These are phyloP conservation scores for Colletotrichum viniferum DNA, from an alignment of 2,329 filamentous ascomycete genomes.

Conservation along the genomic window DNA sequence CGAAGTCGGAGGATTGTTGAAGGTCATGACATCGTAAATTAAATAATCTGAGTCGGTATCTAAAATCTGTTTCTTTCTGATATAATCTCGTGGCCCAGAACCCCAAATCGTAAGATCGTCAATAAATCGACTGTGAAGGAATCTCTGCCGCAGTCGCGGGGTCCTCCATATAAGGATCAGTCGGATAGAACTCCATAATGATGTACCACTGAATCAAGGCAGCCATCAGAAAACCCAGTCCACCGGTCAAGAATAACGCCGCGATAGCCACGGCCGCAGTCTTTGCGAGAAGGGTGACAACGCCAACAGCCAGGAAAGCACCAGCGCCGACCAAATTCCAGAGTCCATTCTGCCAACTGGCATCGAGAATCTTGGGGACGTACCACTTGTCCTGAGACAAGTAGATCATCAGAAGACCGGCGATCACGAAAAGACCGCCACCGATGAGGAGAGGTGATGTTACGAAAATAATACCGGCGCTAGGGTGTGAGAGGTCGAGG, in stretches of 20 bases:
- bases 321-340: constrained; percentile 16
- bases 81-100: background rate
- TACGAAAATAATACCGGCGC: constrained; percentile 6
- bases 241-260: constrained; percentile 1
- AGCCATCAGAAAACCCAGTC: constrained; percentile 4
- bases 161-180: constrained; percentile 3
- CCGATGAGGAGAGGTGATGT: constrained; percentile 12
- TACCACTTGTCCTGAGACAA: constrained; percentile 16
- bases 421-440: constrained; percentile 10
- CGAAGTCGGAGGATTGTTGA: rapidly evolving
- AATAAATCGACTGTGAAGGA: constrained; percentile 15
- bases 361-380: background rate
- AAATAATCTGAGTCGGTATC: constrained; percentile 8
- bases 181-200: constrained; percentile 16
- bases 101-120: background rate
- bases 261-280: background rate
- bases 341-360: constrained; percentile 16
- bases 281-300: background rate
- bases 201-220: constrained; percentile 19
- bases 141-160: background rate
- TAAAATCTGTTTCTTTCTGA: background rate
- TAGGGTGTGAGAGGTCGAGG: constrained; percentile 8
- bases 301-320: constrained; percentile 1
- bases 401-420: constrained; percentile 3
- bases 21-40: constrained; percentile 15